Conservation (phyloP, 177 flowering plant genomes). For the Vitis hybrid region DNA sequence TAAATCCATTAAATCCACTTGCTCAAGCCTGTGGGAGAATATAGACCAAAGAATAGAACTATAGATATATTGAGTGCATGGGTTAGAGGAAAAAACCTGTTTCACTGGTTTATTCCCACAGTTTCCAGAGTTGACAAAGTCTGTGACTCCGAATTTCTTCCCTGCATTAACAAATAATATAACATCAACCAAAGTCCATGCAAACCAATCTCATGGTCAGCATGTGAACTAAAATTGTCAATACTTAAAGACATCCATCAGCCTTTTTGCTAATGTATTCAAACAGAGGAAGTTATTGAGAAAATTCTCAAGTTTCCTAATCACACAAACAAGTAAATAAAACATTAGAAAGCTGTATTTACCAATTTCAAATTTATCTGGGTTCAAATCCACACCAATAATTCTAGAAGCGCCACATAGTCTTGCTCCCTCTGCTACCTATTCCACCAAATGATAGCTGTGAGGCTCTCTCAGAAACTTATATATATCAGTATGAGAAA, state of each 20-base stretch:
- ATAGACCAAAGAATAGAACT: background rate
- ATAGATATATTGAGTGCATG: background rate
- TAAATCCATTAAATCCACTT: no score
- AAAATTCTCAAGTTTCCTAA: background rate
- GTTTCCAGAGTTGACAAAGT: constrained; percentile 55
- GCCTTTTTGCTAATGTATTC: background rate
- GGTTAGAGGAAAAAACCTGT: constrained; percentile 44
- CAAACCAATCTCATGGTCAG: background rate
- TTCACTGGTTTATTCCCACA: constrained; percentile 45
- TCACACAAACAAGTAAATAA: background rate
- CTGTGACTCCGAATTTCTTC: constrained; percentile 74
- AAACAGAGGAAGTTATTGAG: no score
- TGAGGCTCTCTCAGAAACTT: background rate
- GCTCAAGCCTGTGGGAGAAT: no score
- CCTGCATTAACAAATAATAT: constrained; percentile 33
- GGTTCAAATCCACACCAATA: no score
- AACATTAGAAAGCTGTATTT: background rate
- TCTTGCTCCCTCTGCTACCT: constrained; percentile 89
- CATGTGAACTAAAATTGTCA: background rate
- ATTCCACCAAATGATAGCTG: constrained; percentile 6
- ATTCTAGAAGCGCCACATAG: constrained; percentile 11
- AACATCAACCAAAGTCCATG: constrained; percentile 1
- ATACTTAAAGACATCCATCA: background rate
- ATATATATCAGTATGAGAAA: background rate
- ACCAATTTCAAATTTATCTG: no score